Conservation (phyloP, 2,329 filamentous ascomycete species). For the Verticillium alfalfae region DNA sequence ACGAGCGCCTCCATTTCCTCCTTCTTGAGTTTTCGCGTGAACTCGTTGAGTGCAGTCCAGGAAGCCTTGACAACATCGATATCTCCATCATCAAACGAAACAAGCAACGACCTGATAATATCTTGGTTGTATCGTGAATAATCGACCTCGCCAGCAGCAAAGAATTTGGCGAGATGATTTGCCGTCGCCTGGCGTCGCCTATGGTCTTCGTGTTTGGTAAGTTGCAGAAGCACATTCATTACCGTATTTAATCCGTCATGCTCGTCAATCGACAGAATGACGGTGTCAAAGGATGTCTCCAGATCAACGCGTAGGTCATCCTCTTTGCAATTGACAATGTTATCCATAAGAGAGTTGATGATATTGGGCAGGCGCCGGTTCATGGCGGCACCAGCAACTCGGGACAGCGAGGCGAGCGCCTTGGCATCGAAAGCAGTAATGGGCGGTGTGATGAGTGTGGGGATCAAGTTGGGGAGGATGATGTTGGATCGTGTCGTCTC, state of each 20-base stretch:
- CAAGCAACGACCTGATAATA: constrained; percentile 81
- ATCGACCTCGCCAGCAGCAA: constrained; percentile 72
- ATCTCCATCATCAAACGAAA: constrained; percentile 88
- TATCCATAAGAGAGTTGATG: constrained; percentile 91
- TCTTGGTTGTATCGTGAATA: constrained; percentile 96
- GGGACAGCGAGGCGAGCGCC: constrained; percentile 85
- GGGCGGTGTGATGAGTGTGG: constrained; percentile 82
- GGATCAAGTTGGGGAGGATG: constrained; percentile 92
- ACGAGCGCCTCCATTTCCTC: constrained; percentile 97
- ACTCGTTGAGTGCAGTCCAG: constrained; percentile 79
- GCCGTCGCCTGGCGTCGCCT: constrained; percentile 73
- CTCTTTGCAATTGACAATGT: constrained; percentile 73
- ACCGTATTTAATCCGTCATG: constrained; percentile 91
- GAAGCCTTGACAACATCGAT: constrained; percentile 79
- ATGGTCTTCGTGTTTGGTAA: constrained; percentile 92
- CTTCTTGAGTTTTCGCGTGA: constrained; percentile 86
- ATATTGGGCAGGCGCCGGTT: constrained; percentile 84
- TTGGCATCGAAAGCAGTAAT: constrained; percentile 94
- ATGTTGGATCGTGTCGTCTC: constrained; percentile 92
- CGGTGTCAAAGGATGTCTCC: constrained; percentile 76
- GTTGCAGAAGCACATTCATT: constrained; percentile 85
- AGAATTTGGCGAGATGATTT: constrained; percentile 80
- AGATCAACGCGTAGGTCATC: constrained; percentile 69
- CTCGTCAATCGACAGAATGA: constrained; percentile 89
- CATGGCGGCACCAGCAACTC: constrained; percentile 87